These are phyloP conservation scores for Helicocarpus griseus DNA, from an alignment of 2,329 filamentous ascomycete species.

Conservation along the genomic window DNA sequence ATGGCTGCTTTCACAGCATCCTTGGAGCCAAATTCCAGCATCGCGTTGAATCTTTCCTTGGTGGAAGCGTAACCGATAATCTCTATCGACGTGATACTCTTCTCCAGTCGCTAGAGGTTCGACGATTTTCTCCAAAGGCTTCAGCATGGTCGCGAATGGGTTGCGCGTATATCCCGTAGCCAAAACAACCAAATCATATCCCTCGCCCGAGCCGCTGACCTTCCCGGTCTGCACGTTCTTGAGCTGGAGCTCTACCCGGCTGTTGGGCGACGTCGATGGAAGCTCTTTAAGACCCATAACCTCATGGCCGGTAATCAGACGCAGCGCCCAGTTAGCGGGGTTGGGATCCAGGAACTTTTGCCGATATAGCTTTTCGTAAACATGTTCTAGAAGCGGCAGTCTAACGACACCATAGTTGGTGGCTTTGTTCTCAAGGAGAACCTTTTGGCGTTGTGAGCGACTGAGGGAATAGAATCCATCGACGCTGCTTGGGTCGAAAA, in stretches of 20 bases:
- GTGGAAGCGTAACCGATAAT: slow-evolving; percentile 70
- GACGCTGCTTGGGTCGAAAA: slow-evolving; percentile 84
- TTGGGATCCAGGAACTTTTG: slow-evolving; percentile 65
- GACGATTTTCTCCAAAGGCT: slow-evolving; percentile 18
- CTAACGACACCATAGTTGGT: slow-evolving; percentile 96
- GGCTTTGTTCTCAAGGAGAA: slow-evolving; percentile 60
- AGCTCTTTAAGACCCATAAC: slow-evolving; percentile 52
- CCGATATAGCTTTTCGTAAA: slow-evolving; percentile 81
- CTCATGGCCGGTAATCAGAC: slow-evolving; percentile 61
- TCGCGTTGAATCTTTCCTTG: slow-evolving; percentile 57
- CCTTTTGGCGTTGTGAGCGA: slow-evolving; percentile 49
- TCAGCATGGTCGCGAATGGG: slow-evolving; percentile 68
- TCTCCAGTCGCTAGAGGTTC: slow-evolving; percentile 4
- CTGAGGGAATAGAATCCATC: slow-evolving; percentile 65
- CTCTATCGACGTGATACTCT: slow-evolving; percentile 52
- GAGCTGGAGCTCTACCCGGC: slow-evolving; percentile 9
- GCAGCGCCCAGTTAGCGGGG: slow-evolving; percentile 68
- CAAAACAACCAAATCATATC: slow-evolving; percentile 73
- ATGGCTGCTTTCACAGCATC: slow-evolving; percentile 86
- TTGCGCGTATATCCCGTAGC: slow-evolving; percentile 79
- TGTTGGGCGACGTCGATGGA: slow-evolving; percentile 30
- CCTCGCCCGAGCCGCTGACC: slow-evolving; percentile 21
- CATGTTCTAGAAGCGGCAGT: slow-evolving; percentile 75
- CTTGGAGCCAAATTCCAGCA: slow-evolving; percentile 84
- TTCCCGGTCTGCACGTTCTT: slow-evolving; percentile 6